These are phyloP conservation scores for Cystobasidium tubakii DNA, from an alignment of 768 basidiomycete genomes.

Conservation along the genomic window DNA sequence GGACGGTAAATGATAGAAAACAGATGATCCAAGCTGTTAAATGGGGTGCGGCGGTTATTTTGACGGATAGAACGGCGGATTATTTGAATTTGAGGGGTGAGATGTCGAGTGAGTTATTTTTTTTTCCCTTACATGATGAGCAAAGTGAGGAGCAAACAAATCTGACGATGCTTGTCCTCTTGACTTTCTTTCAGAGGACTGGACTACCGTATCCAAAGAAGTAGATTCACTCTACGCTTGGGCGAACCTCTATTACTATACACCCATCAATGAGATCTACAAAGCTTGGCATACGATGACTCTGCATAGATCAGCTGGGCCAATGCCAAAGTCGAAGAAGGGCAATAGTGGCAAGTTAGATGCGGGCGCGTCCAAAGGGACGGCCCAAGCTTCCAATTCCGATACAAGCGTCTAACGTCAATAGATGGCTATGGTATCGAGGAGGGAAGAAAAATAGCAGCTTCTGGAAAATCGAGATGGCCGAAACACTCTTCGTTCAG, in stretches of 20 bases:
- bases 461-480: neutral
- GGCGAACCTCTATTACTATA: slow-evolving; percentile 22
- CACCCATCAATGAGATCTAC: slow-evolving; percentile 32
- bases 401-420: slow-evolving; percentile 5
- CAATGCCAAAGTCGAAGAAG: slow-evolving; percentile 15
- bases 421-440: too few relatives aligned
- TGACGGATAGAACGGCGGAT: slow-evolving; percentile 59
- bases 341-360: too few relatives aligned
- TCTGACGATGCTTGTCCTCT: neutral
- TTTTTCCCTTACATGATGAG: neutral
- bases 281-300: slow-evolving; percentile 24
- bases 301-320: slow-evolving; percentile 24
- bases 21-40: slow-evolving; percentile 51
- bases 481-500: too few relatives aligned
- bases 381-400: slow-evolving; percentile 5
- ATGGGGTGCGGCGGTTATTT: slow-evolving; percentile 71
- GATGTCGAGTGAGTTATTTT: slow-evolving; percentile 38
- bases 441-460: neutral
- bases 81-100: slow-evolving; percentile 43
- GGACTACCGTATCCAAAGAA: slow-evolving; percentile 22
- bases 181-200: slow-evolving; percentile 6
- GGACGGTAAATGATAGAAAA: slow-evolving; percentile 80
- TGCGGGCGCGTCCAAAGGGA: too few relatives aligned
- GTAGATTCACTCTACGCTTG: slow-evolving; percentile 18
- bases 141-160: too few relatives aligned